Evolutionary conservation across 768 basidiomycete species (phyloP).

Genomic region (Hortiboletus flavorubellus): DNA sequence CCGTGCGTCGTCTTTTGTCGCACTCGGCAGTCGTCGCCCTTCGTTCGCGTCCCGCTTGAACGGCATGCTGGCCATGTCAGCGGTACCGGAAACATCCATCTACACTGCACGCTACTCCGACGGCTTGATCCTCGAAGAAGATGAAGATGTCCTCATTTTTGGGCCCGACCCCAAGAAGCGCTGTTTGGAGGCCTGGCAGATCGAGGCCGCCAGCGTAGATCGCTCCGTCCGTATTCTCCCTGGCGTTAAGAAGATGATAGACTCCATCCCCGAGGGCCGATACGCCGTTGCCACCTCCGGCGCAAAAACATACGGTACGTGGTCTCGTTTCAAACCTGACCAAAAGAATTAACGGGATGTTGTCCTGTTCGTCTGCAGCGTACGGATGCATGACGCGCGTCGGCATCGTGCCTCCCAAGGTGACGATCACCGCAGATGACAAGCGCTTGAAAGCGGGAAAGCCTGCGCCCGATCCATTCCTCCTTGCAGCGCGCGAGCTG

Average conservation of each 20-base stretch:
- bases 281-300: conserved; percentile 76
- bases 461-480: conserved; percentile 61
- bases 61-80: conserved; percentile 37
- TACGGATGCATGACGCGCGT: conserved; percentile 70
- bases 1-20: conserved; percentile 40
- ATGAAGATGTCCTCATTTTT: conserved; percentile 31
- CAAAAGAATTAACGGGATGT: neutral
- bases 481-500: conserved; percentile 57
- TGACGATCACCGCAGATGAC: conserved; percentile 77
- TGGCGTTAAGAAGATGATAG: conserved; percentile 62
- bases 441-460: conserved; percentile 65
- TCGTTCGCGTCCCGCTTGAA: conserved; percentile 44
- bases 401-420: conserved; percentile 60
- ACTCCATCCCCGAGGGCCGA: conserved; percentile 58
- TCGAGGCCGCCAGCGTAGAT: conserved; percentile 54
- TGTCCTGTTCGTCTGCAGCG: conserved; percentile 31
- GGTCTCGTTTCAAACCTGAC: neutral
- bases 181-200: conserved; percentile 47
- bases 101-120: conserved; percentile 24
- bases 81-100: conserved; percentile 30
- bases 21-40: conserved; percentile 39
- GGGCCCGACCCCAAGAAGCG: conserved; percentile 30
- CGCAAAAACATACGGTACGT: conserved; percentile 63
- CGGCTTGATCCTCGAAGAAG: conserved; percentile 33
- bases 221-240: conserved; percentile 70